Percentiles rank a stretch among this genome's conserved stretches.
phyloP scores from a whole-genome alignment of 345 rosid species.

The Linum tenue region DNA sequence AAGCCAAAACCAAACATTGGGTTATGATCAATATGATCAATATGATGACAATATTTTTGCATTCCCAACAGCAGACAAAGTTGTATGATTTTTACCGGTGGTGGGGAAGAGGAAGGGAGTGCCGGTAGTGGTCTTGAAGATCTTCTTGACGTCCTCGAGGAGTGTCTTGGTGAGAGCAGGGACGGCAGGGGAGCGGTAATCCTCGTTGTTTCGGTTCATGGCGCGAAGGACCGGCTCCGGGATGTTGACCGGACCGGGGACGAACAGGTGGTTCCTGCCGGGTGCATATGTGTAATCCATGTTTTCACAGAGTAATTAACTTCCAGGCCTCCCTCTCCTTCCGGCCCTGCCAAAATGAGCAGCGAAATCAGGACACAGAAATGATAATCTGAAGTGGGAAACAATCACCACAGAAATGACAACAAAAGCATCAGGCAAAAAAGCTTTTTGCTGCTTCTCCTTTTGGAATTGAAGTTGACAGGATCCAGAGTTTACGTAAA shows the following conservation, averaged over 20 bases:
- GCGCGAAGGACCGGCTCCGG: constrained; percentile 93
- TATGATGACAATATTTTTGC: neutral
- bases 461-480: neutral
- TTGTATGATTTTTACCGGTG: constrained; percentile 40
- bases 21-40: neutral
- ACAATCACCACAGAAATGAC: constrained; percentile 1
- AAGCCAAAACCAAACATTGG: neutral
- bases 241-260: constrained; percentile 96
- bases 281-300: constrained; percentile 89
- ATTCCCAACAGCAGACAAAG: neutral
- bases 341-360: neutral
- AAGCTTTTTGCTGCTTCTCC: too few relatives aligned
- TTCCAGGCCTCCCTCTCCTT: neutral
- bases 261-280: constrained; percentile 94
- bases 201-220: constrained; percentile 98
- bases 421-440: neutral
- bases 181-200: constrained; percentile 91
- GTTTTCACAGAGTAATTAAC: constrained; percentile 11
- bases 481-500: neutral
- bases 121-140: constrained; percentile 87
- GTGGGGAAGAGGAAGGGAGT: constrained; percentile 88
- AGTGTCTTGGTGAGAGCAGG: constrained; percentile 80
- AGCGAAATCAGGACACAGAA: too few relatives aligned
- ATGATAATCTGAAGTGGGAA: neutral
- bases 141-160: constrained; percentile 85